phyloP scores from a whole-genome alignment of 2,329 filamentous ascomycete species.

The Nothophoma quercina region DNA sequence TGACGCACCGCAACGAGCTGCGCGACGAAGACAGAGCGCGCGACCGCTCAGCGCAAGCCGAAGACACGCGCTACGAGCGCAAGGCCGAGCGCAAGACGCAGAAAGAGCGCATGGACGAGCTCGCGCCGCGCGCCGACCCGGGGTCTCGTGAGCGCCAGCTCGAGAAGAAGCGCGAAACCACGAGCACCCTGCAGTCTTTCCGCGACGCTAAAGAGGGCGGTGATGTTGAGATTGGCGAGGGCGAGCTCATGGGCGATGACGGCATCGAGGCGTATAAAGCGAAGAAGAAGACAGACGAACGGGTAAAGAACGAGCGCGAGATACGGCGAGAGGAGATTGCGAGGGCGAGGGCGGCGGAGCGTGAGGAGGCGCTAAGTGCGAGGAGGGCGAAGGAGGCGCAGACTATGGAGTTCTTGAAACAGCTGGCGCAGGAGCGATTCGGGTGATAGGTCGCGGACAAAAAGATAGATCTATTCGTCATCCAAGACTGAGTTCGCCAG shows the following conservation, averaged over 20 bases:
- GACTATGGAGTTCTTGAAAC: slow-evolving; percentile 82
- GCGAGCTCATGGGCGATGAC: slow-evolving; percentile 78
- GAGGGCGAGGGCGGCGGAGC: slow-evolving; percentile 76
- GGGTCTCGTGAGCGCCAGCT: slow-evolving; percentile 83
- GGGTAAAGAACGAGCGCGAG: slow-evolving; percentile 84
- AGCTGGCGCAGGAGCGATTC: slow-evolving; percentile 78
- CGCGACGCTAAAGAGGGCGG: slow-evolving; percentile 70
- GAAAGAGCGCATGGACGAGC: slow-evolving; percentile 78
- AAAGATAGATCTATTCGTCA: slow-evolving; percentile 67
- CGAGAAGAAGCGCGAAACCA: slow-evolving; percentile 80
- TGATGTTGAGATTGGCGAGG: slow-evolving; percentile 71
- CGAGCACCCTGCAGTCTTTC: slow-evolving; percentile 77
- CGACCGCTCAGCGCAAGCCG: slow-evolving; percentile 52
- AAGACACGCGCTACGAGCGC: slow-evolving; percentile 67
- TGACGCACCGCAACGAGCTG: slow-evolving; percentile 70
- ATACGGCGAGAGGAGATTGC: slow-evolving; percentile 80
- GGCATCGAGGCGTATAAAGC: slow-evolving; percentile 72
- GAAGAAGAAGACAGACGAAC: slow-evolving; percentile 69
- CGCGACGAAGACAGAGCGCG: slow-evolving; percentile 63
- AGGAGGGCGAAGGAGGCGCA: slow-evolving; percentile 80
- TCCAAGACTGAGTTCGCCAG: slow-evolving; percentile 90
- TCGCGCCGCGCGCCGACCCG: slow-evolving; percentile 81
- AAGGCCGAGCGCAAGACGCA: slow-evolving; percentile 71
- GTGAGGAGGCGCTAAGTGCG: slow-evolving; percentile 75
- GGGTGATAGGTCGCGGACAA: slow-evolving; percentile 26